Conservation (phyloP, 2,329 filamentous ascomycete species). For the Lachnellula suecica region DNA sequence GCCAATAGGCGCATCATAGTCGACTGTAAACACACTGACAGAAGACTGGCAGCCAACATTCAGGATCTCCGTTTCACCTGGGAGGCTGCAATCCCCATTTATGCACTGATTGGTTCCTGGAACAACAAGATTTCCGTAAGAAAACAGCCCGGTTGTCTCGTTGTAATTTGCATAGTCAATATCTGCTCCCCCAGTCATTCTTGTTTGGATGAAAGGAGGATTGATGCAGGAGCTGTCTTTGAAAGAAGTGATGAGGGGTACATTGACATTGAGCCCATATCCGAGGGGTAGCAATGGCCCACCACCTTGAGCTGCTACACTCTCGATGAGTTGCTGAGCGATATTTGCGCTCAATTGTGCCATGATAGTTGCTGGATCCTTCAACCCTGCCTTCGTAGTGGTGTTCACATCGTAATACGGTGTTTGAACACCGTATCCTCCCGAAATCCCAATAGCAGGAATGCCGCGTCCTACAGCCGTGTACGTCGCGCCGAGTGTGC, state of each 20-base stretch:
- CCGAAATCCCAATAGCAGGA: conserved; percentile 50
- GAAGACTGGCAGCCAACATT: conserved; percentile 37
- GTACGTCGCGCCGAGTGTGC: conserved; percentile 51
- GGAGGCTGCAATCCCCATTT: conserved; percentile 50
- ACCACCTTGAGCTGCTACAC: conserved; percentile 21
- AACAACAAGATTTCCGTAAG: conserved; percentile 37
- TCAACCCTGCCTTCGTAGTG: conserved; percentile 32
- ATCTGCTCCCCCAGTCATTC: conserved; percentile 48
- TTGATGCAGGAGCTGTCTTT: conserved; percentile 38
- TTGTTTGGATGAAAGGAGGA: conserved; percentile 45
- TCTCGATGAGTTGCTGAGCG: conserved; percentile 43
- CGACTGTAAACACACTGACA: conserved; percentile 48
- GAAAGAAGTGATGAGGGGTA: conserved; percentile 41
- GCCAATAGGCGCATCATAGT: conserved; percentile 46
- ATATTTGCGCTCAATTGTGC: conserved; percentile 43
- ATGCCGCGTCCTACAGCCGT: conserved; percentile 48
- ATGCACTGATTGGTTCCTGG: conserved; percentile 48
- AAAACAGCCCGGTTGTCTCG: conserved; percentile 43
- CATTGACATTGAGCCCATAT: conserved; percentile 53
- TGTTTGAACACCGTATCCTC: conserved; percentile 39
- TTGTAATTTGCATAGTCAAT: conserved; percentile 46
- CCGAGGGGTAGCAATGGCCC: conserved; percentile 43
- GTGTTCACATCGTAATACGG: conserved; percentile 44
- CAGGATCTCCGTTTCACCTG: conserved; percentile 49
- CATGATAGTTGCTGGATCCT: conserved; percentile 42